Evolutionary conservation across 2,329 filamentous ascomycete species (phyloP), one percentile per base, ranked within the genome.

Genomic region (Fusarium irregulare): DNA sequence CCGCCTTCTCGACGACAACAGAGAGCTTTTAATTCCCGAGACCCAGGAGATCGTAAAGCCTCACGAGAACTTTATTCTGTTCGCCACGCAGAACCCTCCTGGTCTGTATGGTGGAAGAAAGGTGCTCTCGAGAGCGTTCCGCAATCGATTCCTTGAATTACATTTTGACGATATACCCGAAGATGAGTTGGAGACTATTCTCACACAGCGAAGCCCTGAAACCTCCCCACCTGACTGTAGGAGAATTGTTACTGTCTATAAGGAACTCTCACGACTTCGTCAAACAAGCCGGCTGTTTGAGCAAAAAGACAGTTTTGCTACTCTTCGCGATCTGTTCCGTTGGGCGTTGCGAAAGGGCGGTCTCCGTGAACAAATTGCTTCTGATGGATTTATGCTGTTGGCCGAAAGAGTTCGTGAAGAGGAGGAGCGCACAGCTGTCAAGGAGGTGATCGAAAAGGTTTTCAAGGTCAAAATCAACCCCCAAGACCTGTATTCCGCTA

Each of bases 101-200:
- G 96, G 96, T 37, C 83, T 99, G 2, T 99, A 99, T 75, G 97
- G 97, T 62, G 96, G 96, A 18, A 88, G 96, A 73, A 99, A 99
- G 77, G 90, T 93, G 1, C 85, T 99, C 10, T 98, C 96, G 2
- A 88, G 97, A 44, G 96, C 96, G 3, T 99, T 99, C 80, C 90
- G 97, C 57, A 99, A 99, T 78, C 89, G 96, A 75, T 99, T 99
- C 75, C 86, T 99, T 6, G 96, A 99, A 80, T 84, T 99, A 7
- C 96, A 99, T 79, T 98, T 97, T 75, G 96, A 98, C 73, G 97
- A 99, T 76, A 99, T 99, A 25, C 96, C 96, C 0, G 93, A 98
- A 77, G 91, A 93, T 68, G 97, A 99, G 77, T 83, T 99, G 46
- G 93, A 97, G 75, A 93, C 90, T 44, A 99, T 99, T 73, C 79